These are phyloP conservation scores for Stentor coeruleus DNA, from an alignment of 73 alveolate species.

Conservation along the genomic window DNA sequence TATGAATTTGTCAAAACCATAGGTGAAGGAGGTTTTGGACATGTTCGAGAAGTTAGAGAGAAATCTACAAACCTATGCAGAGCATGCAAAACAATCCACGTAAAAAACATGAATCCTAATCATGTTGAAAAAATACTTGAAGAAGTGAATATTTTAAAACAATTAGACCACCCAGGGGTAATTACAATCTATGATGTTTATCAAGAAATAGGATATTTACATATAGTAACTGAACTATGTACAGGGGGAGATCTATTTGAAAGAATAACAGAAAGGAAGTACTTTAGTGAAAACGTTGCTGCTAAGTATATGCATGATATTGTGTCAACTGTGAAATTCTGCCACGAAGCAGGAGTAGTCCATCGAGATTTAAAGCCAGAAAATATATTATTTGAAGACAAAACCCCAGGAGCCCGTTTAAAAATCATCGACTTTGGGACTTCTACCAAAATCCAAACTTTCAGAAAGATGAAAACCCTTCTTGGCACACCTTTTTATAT, in stretches of 20 bases:
- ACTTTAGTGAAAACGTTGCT: conserved; percentile 35
- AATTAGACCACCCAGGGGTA: conserved; percentile 47
- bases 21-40: conserved; percentile 20
- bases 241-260: conserved; percentile 51
- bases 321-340: conserved; percentile 6
- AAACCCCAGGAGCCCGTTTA: neutral
- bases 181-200: conserved; percentile 45
- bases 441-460: conserved; percentile 36
- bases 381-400: conserved; percentile 39
- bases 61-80: neutral
- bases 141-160: conserved; percentile 43
- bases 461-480: conserved; percentile 23
- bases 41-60: neutral
- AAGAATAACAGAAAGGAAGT: conserved; percentile 21
- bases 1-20: neutral
- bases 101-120: neutral
- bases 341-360: conserved; percentile 8
- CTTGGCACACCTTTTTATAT: conserved; percentile 64
- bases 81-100: neutral
- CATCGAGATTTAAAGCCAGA: conserved; percentile 64
- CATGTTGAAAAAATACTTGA: neutral
- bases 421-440: conserved; percentile 56
- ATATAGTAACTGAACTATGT: conserved; percentile 45
- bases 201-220: conserved; percentile 26
- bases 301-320: neutral